These are phyloP conservation scores for Rossbeevera mucosa DNA, from an alignment of 768 basidiomycete genomes.

Conservation along the genomic window DNA sequence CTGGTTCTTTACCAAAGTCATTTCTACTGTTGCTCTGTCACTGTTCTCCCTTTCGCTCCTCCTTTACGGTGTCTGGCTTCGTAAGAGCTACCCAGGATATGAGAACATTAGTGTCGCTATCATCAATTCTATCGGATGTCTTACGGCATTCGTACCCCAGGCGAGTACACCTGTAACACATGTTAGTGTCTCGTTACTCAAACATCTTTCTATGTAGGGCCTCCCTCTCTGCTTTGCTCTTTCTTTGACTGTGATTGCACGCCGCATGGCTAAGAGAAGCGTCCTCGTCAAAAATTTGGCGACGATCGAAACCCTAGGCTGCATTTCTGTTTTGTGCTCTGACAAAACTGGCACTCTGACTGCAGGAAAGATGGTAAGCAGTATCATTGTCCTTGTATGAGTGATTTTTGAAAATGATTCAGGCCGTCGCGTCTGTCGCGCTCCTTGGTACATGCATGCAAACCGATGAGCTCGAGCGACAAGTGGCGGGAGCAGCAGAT, in stretches of 20 bases:
- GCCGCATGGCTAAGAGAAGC: constrained; percentile 44
- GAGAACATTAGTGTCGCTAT: constrained; percentile 34
- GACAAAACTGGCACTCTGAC: constrained; percentile 57
- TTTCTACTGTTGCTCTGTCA: constrained; percentile 38
- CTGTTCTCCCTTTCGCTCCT: constrained; percentile 41
- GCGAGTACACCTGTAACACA: constrained; percentile 4
- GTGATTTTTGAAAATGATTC: background rate
- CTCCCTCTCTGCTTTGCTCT: constrained; percentile 44
- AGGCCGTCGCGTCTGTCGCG: constrained; percentile 40
- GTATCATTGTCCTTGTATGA: background rate
- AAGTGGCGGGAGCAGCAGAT: constrained; percentile 6
- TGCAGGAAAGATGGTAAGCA: constrained; percentile 42
- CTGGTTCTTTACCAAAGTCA: constrained; percentile 50
- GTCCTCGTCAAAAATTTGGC: constrained; percentile 49
- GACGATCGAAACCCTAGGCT: constrained; percentile 51
- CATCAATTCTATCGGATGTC: constrained; percentile 36
- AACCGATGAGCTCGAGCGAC: constrained; percentile 18
- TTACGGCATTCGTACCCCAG: constrained; percentile 42
- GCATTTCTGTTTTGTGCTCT: constrained; percentile 48
- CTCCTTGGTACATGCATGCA: constrained; percentile 30
- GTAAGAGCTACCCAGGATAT: constrained; percentile 30
- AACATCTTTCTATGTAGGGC: constrained; percentile 20
- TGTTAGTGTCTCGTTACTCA: background rate
- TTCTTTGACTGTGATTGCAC: constrained; percentile 46
- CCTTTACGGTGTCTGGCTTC: constrained; percentile 42